Evolutionary conservation across 352 stramenopile genomes (phyloP).

Genomic region (Globisporangium rhizosaccharum): DNA sequence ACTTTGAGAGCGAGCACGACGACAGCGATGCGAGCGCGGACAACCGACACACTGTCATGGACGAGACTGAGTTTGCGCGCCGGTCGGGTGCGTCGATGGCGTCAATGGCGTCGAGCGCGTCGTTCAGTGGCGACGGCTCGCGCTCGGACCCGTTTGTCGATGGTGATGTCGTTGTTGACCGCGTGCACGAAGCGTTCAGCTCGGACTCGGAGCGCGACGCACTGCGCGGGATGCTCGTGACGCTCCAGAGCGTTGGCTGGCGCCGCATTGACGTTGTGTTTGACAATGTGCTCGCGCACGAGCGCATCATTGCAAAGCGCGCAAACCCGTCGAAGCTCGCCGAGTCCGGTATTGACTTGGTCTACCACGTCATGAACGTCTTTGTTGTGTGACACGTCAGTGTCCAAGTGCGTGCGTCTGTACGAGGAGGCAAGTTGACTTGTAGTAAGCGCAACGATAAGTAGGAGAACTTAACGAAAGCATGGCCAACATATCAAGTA

Average conservation of each 20-base stretch:
- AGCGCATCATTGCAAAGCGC: conserved; percentile 80
- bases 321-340: conserved; percentile 47
- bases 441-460: too few relatives aligned
- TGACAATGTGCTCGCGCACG: conserved; percentile 59
- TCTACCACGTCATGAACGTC: conserved; percentile 73
- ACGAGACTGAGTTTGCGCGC: conserved; percentile 11
- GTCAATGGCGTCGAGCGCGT: conserved; percentile 5
- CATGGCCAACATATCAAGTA: too few relatives aligned
- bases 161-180: conserved; percentile 56
- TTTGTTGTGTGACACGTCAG: conserved; percentile 37
- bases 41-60: conserved; percentile 10
- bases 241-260: conserved; percentile 69
- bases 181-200: conserved; percentile 54
- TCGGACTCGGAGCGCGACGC: conserved; percentile 55
- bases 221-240: conserved; percentile 70
- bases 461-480: too few relatives aligned
- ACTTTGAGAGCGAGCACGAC: conserved; percentile 6
- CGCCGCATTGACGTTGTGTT: conserved; percentile 69
- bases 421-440: too few relatives aligned
- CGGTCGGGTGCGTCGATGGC: conserved; percentile 4
- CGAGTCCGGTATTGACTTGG: conserved; percentile 61
- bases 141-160: conserved; percentile 50
- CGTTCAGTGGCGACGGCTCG: conserved; percentile 13
- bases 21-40: background rate
- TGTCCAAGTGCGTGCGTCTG: too few relatives aligned